Evolutionary conservation across 768 basidiomycete species (phyloP), one percentile per base, ranked within the genome.

Genomic region (Termitomyces titanicus): DNA sequence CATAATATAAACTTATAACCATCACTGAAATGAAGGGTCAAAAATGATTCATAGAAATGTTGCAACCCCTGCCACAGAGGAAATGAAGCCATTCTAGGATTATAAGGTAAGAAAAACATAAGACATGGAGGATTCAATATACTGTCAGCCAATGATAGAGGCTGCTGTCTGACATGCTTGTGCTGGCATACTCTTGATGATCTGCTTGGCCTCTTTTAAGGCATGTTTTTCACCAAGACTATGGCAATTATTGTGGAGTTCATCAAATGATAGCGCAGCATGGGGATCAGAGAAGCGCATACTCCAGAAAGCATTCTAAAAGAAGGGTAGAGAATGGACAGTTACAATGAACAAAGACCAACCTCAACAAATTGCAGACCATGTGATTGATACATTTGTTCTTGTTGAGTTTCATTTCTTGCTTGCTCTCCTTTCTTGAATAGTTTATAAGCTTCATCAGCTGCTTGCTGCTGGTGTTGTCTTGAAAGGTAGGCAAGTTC

Each of bases 291-390:
- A 68, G 22, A 55, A 5, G 4, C 5, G 20, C 12, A 74, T 13
- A 1, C 13, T 37, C 69, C 70, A 73, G 31, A 74, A 73, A 0
- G 64, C 59, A 59, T 68, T 71, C 70, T 24, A 33, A 40, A 42
- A 42, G 43, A 8, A 4, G 34, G 15, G 7, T 18, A 18, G 20
- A 42, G 18, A 38, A n/a, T 39, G 22, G n/a, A 13, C 31, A 37
- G 8, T 25, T 17, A 49, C 24, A 15, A 18, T 13, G 24, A n/a
- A 12, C 43, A 25, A 34, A 18, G 10, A 43, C 47, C 10, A 3
- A 54, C 53, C n/a, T 34, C 22, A n/a, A 48, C 38, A 31, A n/a
- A 24, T 1, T 49, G 47, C 22, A 48, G 47, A 8, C 53, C 38
- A 17, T 27, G 4, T 11, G 27, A 24, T 25, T 51, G 29, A 20